Percentiles rank a stretch among this genome's conserved stretches.
phyloP scores from a whole-genome alignment of 2,329 filamentous ascomycete genomes.

The Emericellopsis cladophorae region DNA sequence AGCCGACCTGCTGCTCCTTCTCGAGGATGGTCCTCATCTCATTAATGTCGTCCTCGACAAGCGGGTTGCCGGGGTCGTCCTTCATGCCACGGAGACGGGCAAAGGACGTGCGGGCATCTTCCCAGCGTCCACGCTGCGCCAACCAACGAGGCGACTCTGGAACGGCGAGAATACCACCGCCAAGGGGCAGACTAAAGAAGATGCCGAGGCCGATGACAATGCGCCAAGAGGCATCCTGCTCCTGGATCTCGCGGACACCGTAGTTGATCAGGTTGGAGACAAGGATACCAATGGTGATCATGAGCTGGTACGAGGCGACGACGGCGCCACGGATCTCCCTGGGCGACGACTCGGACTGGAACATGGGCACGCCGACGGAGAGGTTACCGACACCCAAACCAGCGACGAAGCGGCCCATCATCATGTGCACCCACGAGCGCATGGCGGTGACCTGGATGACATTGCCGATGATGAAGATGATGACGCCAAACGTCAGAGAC shows the following conservation, averaged over 20 bases:
- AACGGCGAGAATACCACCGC: conserved; percentile 36
- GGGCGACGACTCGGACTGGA: conserved; percentile 51
- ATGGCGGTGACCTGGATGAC: conserved; percentile 51
- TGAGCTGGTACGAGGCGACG: conserved; percentile 59
- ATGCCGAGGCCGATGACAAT: conserved; percentile 47
- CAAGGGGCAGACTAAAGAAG: conserved; percentile 37
- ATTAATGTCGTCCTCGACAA: conserved; percentile 37
- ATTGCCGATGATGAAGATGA: conserved; percentile 51
- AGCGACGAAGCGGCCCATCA: conserved; percentile 52
- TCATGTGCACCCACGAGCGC: conserved; percentile 48
- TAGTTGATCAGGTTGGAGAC: conserved; percentile 42
- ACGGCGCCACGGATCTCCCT: conserved; percentile 50
- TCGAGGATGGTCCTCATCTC: conserved; percentile 37
- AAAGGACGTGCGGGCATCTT: conserved; percentile 34
- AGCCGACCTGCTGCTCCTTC: conserved; percentile 28
- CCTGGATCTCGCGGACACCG: conserved; percentile 29
- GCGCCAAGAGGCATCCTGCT: conserved; percentile 35
- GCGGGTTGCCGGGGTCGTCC: conserved; percentile 26
- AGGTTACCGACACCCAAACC: conserved; percentile 57
- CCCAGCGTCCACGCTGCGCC: conserved; percentile 31
- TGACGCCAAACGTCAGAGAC: conserved; percentile 37
- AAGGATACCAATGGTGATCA: conserved; percentile 60
- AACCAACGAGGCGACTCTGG: conserved; percentile 48
- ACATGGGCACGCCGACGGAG: conserved; percentile 54
- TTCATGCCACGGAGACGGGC: conserved; percentile 38